These are phyloP conservation scores for Rutstroemia sp. DNA, from an alignment of 2,329 filamentous ascomycete species.

Conservation along the genomic window DNA sequence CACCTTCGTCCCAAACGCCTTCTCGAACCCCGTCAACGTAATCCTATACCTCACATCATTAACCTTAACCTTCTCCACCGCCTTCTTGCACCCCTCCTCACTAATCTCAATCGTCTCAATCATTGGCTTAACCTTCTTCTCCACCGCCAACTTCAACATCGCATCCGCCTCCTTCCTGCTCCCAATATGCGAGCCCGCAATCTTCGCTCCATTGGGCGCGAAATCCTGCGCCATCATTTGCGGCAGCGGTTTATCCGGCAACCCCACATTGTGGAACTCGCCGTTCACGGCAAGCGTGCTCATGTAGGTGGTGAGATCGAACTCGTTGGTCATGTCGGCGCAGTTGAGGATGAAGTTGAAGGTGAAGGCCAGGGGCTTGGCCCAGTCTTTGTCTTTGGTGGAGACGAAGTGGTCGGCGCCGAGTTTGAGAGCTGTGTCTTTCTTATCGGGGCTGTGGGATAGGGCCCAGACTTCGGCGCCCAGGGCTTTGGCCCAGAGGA, in stretches of 20 bases:
- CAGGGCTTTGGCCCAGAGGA: constrained; percentile 64
- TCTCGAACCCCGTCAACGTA: constrained; percentile 60
- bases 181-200: constrained; percentile 35
- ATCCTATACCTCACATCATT: constrained; percentile 68
- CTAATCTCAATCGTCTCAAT: constrained; percentile 33
- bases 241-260: constrained; percentile 52
- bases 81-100: constrained; percentile 53
- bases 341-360: constrained; percentile 53
- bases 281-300: constrained; percentile 51
- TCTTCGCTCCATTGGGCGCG: constrained; percentile 46
- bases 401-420: constrained; percentile 52
- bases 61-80: constrained; percentile 59
- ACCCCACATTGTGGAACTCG: constrained; percentile 57
- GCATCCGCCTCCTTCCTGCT: constrained; percentile 47
- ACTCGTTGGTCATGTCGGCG: constrained; percentile 47
- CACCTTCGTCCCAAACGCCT: constrained; percentile 44
- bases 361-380: constrained; percentile 42
- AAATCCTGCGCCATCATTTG: constrained; percentile 46
- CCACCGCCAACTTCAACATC: constrained; percentile 53
- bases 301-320: constrained; percentile 47
- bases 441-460: constrained; percentile 52
- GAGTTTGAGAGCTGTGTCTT: constrained; percentile 50
- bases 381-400: constrained; percentile 54
- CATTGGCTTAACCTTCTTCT: constrained; percentile 52
- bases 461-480: constrained; percentile 60